Evolutionary conservation across 805 yeast species (phyloP), one percentile per base, ranked within the genome.

Genomic region (Candida takata): DNA sequence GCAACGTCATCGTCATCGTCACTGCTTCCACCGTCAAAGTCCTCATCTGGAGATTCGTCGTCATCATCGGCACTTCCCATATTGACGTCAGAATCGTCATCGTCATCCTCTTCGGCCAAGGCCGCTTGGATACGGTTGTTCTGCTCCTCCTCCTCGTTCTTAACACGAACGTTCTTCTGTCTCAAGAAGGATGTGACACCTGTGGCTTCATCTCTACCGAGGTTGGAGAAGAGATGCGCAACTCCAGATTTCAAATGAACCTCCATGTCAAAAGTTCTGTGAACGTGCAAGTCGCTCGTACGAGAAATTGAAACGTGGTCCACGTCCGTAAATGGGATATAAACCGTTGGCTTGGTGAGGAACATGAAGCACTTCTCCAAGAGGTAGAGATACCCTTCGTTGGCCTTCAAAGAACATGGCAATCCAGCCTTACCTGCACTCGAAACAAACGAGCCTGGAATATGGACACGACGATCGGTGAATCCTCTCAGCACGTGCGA

Each of bases 381-480:
- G n/a, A 95, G 86, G 59, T 84, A 92, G 41, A 92, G 63, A 49
- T 87, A 83, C 20, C 98, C 97, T 65, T 92, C 97, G 34, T 84
- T 82, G 0, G 97, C 97, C 60, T 90, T 92, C 49, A 85, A 73
- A 6, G 97, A 85, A 62, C 97, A 90, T 15, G 86, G 72, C 20
- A 92, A 82, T 4, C 95, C 96, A 11, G 95, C 83, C 51, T 82
- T 86, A 30, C 76, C 77, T 52, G 78, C 80, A 27, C 79, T 74
- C 5, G 95, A 80, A 42, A 70, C 70, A 67, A 76, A 92, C 3
- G 82, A 68, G 11, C 95, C 95, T 0, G 97, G 95, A 28, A 79
- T 77, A 19, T 85, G 77, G 38, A 90, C 76, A 53, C 87, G 79
- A 42, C 88, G 77, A 46, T 85, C 95, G 4, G 95, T 79, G 45